phyloP scores from a whole-genome alignment of 75 land plant species.

The Pinus tabuliformis region DNA sequence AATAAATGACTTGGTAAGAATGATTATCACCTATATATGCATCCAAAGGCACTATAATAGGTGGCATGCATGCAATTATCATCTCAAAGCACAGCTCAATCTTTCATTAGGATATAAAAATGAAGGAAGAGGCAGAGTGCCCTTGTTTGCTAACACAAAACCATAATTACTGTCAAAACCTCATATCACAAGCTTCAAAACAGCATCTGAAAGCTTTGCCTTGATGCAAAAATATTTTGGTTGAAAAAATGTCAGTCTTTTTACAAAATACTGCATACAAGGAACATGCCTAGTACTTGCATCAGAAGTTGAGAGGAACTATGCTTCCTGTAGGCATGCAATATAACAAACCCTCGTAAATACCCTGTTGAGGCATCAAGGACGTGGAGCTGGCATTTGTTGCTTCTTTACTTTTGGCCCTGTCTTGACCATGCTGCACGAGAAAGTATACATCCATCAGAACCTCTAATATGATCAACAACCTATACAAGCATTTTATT shows the following conservation, averaged over 20 bases:
- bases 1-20: not conserved
- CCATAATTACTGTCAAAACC: not conserved
- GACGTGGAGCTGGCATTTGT: constrained; percentile 90
- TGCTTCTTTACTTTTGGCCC: constrained; percentile 73
- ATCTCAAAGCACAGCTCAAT: not conserved
- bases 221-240: not conserved
- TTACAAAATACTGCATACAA: not conserved
- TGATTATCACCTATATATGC: not conserved
- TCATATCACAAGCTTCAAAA: not conserved
- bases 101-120: not conserved
- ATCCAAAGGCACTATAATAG: not conserved
- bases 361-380: constrained; percentile 16
- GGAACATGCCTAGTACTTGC: not conserved
- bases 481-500: not conserved
- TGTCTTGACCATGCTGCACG: constrained; percentile 66
- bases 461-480: not conserved
- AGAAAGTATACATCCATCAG: not conserved
- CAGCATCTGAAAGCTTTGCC: not conserved
- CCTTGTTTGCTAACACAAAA: too few species aligned
- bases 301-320: not conserved
- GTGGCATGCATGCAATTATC: not conserved
- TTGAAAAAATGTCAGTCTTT: not conserved
- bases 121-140: too few species aligned
- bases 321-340: not conserved
- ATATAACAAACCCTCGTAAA: not conserved